Evolutionary conservation across 2,329 filamentous ascomycete genomes (phyloP), one percentile per base, ranked within the genome.

Genomic region (Aspergillus aculeatinus): DNA sequence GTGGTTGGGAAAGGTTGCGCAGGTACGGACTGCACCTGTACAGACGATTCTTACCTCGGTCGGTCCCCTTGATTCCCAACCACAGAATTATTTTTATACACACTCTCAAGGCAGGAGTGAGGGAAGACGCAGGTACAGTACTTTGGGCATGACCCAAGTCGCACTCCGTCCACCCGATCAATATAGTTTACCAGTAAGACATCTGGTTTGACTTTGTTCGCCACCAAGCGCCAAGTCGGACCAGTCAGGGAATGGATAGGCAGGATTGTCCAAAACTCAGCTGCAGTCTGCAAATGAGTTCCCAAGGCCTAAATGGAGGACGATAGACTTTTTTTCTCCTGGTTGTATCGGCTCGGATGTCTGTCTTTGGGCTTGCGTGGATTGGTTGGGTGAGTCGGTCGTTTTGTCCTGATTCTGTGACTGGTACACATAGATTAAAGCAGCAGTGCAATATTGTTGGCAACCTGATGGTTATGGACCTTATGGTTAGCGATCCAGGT

Each of bases 181-280:
- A 29, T 29, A 53, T n/a, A 47, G 33, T 47, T 55, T 33, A 48
- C 25, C 16, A 25, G 53, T 48, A 48, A 55, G 42, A 55, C 42
- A 48, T 1, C 14, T 23, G 23, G 42, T 44, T 44, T 29, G 27
- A 29, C 48, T 21, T 55, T 19, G 42, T 55, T 55, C 53, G 53
- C 53, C 53, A 55, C 53, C 42, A 48, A 55, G 53, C 53, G 53
- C 53, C 53, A 55, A 55, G 53, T 55, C 53, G 44, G 53, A 19
- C 27, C 42, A 33, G 42, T 55, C 52, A 35, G 44, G 53, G 42
- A 7, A 44, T 7, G 16, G 39, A 44, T 19, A 44, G 39, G 16
- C 14, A 44, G 6, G 16, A 44, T 19, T 19, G 9, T 9, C 39
- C 6, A 44, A 44, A 44, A 44, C 39, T 44, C 39, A 5, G 39